A percentile compares a stretch with the other conserved stretches of the same genome.
Conservation (phyloP, 2,329 filamentous ascomycete genomes). For the Curvularia sp. region DNA sequence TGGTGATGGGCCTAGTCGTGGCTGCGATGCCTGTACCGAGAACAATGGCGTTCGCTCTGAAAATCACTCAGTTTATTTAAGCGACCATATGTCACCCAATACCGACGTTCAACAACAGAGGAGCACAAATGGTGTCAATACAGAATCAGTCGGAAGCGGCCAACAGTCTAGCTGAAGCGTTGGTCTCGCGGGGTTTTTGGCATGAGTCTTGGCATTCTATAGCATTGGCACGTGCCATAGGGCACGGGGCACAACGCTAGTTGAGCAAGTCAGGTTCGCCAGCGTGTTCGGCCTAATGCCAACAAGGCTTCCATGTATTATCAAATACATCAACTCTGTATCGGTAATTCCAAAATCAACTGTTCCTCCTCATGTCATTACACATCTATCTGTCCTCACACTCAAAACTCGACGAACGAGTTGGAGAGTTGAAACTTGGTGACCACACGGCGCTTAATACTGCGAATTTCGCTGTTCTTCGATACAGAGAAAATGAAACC, state of each 20-base stretch:
- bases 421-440: slow-evolving; percentile 1
- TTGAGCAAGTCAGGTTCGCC: background rate
- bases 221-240: slow-evolving; percentile 1
- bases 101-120: slow-evolving; percentile 2
- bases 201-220: slow-evolving; percentile 4
- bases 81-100: slow-evolving; percentile 7
- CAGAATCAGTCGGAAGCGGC: background rate
- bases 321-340: slow-evolving; percentile 2
- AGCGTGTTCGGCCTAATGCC: slow-evolving; percentile 2
- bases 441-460: background rate
- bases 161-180: slow-evolving; percentile 5
- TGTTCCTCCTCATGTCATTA: slow-evolving; percentile 2
- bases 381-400: slow-evolving; percentile 3
- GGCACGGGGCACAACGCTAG: slow-evolving; percentile 7
- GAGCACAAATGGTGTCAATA: slow-evolving; percentile 4
- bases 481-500: slow-evolving; percentile 2
- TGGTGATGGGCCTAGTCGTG: background rate
- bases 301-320: slow-evolving; percentile 4
- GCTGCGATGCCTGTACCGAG: slow-evolving; percentile 1
- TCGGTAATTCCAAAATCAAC: slow-evolving; percentile 1
- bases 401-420: slow-evolving; percentile 4
- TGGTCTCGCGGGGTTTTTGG: slow-evolving; percentile 2
- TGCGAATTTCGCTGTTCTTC: slow-evolving; percentile 2
- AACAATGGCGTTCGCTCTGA: slow-evolving; percentile 2
- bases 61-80: slow-evolving; percentile 3